phyloP scores from a whole-genome alignment of 2,329 filamentous ascomycete species.

The Fusarium ramigenum region DNA sequence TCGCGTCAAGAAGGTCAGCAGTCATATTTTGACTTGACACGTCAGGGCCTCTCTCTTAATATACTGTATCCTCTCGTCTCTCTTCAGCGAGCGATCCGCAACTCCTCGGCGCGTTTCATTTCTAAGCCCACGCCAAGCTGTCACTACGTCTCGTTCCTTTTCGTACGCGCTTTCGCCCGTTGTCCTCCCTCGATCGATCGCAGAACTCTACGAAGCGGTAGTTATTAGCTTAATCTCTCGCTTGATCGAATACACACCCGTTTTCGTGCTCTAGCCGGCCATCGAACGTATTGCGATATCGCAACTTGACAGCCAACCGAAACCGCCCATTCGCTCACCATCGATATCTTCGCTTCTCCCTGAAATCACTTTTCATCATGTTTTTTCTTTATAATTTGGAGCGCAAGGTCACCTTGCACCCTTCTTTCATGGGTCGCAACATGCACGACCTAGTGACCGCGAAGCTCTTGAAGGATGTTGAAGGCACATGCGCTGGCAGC shows the following conservation, averaged over 20 bases:
- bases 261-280: not conserved
- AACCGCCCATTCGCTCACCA: not conserved
- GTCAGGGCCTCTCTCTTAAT: conserved; percentile 11
- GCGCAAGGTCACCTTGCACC: conserved; percentile 92
- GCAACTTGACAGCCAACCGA: not conserved
- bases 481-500: conserved; percentile 93
- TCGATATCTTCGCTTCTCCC: conserved; percentile 15
- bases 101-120: conserved; percentile 12
- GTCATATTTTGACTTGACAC: conserved; percentile 33
- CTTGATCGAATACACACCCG: not conserved
- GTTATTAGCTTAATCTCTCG: not conserved
- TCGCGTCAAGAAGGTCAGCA: conserved; percentile 33
- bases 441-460: conserved; percentile 92
- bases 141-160: conserved; percentile 3
- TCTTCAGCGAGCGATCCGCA: not conserved
- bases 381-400: conserved; percentile 99
- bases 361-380: conserved; percentile 63
- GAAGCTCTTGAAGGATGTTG: conserved; percentile 90
- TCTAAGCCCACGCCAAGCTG: conserved; percentile 1
- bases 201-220: not conserved
- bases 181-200: conserved; percentile 8
- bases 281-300: not conserved
- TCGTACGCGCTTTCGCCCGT: conserved; percentile 11
- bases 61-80: conserved; percentile 1
- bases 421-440: conserved; percentile 94